A percentile compares a stretch with the other conserved stretches of the same genome.
phyloP scores from a whole-genome alignment of 2,329 filamentous ascomycete genomes.

The Aureobasidium sp. region DNA sequence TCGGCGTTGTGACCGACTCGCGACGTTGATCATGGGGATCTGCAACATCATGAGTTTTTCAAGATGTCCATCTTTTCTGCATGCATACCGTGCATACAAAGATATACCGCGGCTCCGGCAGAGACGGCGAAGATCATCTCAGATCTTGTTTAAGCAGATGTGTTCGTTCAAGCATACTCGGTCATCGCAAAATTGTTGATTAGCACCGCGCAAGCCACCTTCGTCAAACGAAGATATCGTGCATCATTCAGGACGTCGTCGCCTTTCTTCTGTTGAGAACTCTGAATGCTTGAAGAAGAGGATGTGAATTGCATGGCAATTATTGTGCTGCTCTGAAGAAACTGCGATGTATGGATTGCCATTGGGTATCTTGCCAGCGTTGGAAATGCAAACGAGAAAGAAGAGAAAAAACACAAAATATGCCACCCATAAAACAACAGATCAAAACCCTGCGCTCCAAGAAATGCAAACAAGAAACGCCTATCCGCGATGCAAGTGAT shows the following conservation, averaged over 20 bases:
- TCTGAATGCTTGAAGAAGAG: neutral
- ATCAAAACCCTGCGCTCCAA: neutral
- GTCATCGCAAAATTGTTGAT: neutral
- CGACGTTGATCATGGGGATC: neutral
- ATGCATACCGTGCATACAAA: neutral
- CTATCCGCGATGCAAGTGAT: neutral
- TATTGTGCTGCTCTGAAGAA: neutral
- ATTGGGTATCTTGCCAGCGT: constrained; percentile 7
- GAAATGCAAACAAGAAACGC: neutral
- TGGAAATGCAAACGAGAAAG: neutral
- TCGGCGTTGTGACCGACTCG: neutral
- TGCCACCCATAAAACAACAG: neutral
- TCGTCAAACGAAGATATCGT: neutral
- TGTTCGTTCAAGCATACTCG: neutral
- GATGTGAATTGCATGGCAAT: neutral
- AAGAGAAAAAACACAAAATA: neutral
- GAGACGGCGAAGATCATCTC: neutral
- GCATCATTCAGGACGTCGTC: neutral
- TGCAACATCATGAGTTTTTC: neutral
- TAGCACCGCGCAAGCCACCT: neutral
- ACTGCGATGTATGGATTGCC: neutral
- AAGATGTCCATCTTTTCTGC: neutral
- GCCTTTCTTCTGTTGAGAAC: neutral
- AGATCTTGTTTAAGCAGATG: neutral
- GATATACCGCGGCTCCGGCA: neutral